Percentiles rank a stretch among this genome's conserved stretches.
phyloP scores from a whole-genome alignment of 805 yeast genomes.

The Sungouiella thailandica region DNA sequence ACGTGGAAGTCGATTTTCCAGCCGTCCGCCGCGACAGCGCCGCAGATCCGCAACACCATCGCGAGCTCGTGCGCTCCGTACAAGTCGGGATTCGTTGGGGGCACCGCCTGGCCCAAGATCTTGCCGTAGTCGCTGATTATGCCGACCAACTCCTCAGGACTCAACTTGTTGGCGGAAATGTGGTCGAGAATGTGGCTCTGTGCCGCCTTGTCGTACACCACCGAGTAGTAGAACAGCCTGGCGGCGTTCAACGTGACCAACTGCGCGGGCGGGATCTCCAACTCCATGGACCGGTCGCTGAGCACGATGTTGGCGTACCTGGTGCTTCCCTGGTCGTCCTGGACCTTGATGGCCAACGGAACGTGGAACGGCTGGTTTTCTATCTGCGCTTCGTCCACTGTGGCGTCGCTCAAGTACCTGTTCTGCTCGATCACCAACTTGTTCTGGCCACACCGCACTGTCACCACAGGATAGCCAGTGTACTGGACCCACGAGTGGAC shows the following conservation, averaged over 20 bases:
- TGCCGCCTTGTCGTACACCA: constrained; percentile 36
- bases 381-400: constrained; percentile 22
- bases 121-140: constrained; percentile 38
- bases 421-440: constrained; percentile 35
- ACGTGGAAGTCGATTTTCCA: constrained; percentile 27
- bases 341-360: constrained; percentile 46
- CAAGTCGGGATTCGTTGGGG: constrained; percentile 20
- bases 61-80: constrained; percentile 12
- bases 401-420: constrained; percentile 24
- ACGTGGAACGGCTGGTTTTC: constrained; percentile 61
- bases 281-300: constrained; percentile 36
- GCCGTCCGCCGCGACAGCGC: constrained; percentile 17
- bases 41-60: constrained; percentile 28
- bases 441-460: constrained; percentile 24
- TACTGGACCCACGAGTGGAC: constrained; percentile 57
- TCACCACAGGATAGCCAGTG: constrained; percentile 55
- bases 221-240: constrained; percentile 44
- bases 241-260: constrained; percentile 41
- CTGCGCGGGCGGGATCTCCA: constrained; percentile 25
- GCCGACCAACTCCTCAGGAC: constrained; percentile 28
- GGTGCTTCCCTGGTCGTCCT: constrained; percentile 22
- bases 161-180: constrained; percentile 21
- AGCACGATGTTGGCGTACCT: constrained; percentile 34
- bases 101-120: constrained; percentile 24
- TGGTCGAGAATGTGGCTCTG: constrained; percentile 10